A percentile compares a stretch with the other conserved stretches of the same genome.
phyloP scores from a whole-genome alignment of 2,329 filamentous ascomycete genomes.

The Ustulina deusta region DNA sequence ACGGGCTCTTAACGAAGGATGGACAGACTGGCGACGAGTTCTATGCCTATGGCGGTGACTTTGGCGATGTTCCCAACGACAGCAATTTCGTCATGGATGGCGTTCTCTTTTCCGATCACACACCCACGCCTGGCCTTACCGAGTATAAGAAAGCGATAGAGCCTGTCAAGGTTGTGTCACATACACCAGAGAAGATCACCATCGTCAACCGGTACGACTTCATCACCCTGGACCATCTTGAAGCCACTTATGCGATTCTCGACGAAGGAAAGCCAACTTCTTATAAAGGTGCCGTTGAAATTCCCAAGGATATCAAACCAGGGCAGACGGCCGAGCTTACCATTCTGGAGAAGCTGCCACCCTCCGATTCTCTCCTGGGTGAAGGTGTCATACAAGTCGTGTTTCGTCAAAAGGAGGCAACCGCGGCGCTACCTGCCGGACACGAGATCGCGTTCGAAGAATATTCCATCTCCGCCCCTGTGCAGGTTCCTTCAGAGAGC shows the following conservation, averaged over 20 bases:
- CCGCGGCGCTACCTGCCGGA: conserved; percentile 41
- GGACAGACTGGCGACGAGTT: conserved; percentile 57
- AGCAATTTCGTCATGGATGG: conserved; percentile 67
- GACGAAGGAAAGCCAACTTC: conserved; percentile 46
- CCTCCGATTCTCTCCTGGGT: conserved; percentile 14
- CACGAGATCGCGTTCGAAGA: conserved; percentile 51
- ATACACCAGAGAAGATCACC: conserved; percentile 47
- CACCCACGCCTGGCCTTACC: conserved; percentile 56
- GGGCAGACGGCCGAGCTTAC: conserved; percentile 46
- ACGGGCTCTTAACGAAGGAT: conserved; percentile 60
- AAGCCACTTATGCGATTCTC: conserved; percentile 49
- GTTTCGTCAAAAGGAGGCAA: conserved; percentile 46
- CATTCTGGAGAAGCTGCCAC: conserved; percentile 35
- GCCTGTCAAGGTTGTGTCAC: conserved; percentile 58
- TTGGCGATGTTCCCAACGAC: conserved; percentile 68
- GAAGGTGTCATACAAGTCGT: conserved; percentile 47
- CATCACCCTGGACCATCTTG: conserved; percentile 55
- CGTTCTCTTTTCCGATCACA: conserved; percentile 61
- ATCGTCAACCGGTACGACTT: conserved; percentile 59
- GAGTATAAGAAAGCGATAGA: conserved; percentile 62
- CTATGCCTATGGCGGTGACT: conserved; percentile 56
- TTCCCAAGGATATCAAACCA: conserved; percentile 46
- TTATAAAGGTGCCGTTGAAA: conserved; percentile 43
- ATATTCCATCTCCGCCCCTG: conserved; percentile 40
- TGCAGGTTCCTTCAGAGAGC: conserved; percentile 1